Percentiles rank a stretch among this genome's conserved stretches.
Evolutionary conservation across 176 grass and related monocot genomes (phyloP).

Genomic region (Phoenix roebelenii): DNA sequence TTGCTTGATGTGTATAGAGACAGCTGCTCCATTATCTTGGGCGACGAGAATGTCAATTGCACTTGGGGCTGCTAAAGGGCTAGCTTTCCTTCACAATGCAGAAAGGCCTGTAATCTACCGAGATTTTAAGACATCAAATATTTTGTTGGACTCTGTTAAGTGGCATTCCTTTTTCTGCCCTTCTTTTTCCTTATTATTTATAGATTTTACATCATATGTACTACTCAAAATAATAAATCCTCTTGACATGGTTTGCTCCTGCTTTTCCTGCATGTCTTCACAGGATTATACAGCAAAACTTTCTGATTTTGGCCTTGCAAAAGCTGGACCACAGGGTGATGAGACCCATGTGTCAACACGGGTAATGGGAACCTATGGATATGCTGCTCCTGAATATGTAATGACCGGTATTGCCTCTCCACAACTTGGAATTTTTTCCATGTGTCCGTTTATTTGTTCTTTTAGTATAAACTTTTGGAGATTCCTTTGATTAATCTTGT

Average conservation of each 20-base stretch:
- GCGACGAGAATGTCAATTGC: constrained; percentile 94
- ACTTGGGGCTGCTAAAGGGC: constrained; percentile 91
- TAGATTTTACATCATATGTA: not conserved
- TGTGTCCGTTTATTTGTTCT: not conserved
- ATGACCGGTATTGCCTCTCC: constrained; percentile 70
- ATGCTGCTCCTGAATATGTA: constrained; percentile 98
- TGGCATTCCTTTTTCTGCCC: not conserved
- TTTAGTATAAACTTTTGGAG: no score
- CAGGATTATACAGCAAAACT: constrained; percentile 96
- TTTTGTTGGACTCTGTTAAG: constrained; percentile 91
- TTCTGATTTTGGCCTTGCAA: constrained; percentile 96
- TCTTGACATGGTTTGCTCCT: constrained; percentile 13
- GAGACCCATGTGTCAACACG: constrained; percentile 96
- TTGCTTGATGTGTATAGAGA: constrained; percentile 39
- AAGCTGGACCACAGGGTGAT: constrained; percentile 93
- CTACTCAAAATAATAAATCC: no score
- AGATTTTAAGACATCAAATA: constrained; percentile 99
- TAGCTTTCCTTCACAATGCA: constrained; percentile 94
- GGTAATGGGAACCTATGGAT: constrained; percentile 97
- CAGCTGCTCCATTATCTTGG: constrained; percentile 70
- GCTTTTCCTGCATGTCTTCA: constrained; percentile 16
- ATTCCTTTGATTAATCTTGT: no score
- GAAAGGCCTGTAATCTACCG: constrained; percentile 92
- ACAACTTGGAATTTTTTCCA: not conserved
- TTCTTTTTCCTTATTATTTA: constrained; percentile 9